Conservation (phyloP, 2,329 filamentous ascomycete species). For the Calycina herbarum region DNA sequence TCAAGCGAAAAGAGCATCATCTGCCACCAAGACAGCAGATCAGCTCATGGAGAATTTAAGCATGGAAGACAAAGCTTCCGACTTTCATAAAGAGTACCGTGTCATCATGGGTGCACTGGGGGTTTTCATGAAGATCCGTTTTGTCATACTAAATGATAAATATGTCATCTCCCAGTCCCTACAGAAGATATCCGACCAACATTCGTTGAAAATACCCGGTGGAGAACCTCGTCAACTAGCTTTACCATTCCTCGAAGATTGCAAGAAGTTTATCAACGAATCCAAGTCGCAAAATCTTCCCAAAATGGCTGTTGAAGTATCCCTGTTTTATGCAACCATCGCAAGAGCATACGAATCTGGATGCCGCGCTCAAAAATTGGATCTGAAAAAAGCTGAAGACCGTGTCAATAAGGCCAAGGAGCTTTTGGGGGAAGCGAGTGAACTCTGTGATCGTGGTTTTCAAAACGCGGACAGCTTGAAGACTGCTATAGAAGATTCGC, state of each 20-base stretch:
- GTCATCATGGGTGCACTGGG: slow-evolving; percentile 34
- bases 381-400: slow-evolving; percentile 20
- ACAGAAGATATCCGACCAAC: slow-evolving; percentile 12
- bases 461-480: slow-evolving; percentile 26
- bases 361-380: slow-evolving; percentile 17
- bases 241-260: slow-evolving; percentile 32
- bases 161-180: slow-evolving; percentile 30
- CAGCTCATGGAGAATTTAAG: slow-evolving; percentile 26
- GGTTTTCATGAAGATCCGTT: slow-evolving; percentile 36
- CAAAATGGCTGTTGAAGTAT: slow-evolving; percentile 41
- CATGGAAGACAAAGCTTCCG: slow-evolving; percentile 23
- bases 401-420: slow-evolving; percentile 24
- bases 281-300: slow-evolving; percentile 38
- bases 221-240: slow-evolving; percentile 16
- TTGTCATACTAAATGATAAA: slow-evolving; percentile 31
- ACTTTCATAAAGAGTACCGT: slow-evolving; percentile 33
- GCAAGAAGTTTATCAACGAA: slow-evolving; percentile 35
- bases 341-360: slow-evolving; percentile 32
- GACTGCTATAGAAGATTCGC: slow-evolving; percentile 34
- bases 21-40: slow-evolving; percentile 20
- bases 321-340: slow-evolving; percentile 38
- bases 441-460: slow-evolving; percentile 39
- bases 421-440: slow-evolving; percentile 35
- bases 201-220: slow-evolving; percentile 23
- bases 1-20: slow-evolving; percentile 16